Conservation (phyloP, 2,329 filamentous ascomycete genomes). For the Pseudodiploospora longispora region DNA sequence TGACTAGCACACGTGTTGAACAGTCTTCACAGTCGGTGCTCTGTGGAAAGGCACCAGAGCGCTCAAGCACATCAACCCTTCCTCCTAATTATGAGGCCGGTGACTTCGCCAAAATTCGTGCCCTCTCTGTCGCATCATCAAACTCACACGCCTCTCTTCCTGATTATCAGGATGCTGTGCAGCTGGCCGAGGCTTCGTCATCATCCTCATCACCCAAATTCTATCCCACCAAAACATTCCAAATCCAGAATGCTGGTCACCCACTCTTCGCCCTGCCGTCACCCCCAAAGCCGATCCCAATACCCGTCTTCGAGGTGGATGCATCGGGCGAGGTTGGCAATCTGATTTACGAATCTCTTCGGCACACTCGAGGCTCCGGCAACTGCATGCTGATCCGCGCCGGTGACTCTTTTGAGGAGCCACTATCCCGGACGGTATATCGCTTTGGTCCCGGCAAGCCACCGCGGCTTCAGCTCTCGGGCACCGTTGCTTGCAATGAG, state of each 20-base stretch:
- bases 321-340: slow-evolving; percentile 28
- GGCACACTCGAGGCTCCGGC: slow-evolving; percentile 37
- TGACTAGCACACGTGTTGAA: too few species aligned
- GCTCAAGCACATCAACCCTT: slow-evolving; percentile 6
- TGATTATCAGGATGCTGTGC: slow-evolving; percentile 13
- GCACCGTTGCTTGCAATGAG: slow-evolving; percentile 12
- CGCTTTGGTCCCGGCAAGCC: slow-evolving; percentile 46
- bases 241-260: slow-evolving; percentile 41
- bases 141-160: slow-evolving; percentile 21
- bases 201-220: slow-evolving; percentile 23
- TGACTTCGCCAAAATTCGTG: slow-evolving; percentile 16
- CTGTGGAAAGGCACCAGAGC: background rate
- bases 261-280: slow-evolving; percentile 33
- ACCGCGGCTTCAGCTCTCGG: slow-evolving; percentile 33
- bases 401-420: slow-evolving; percentile 22
- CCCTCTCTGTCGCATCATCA: slow-evolving; percentile 16
- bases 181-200: slow-evolving; percentile 7
- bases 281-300: slow-evolving; percentile 28
- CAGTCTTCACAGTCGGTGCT: background rate
- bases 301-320: slow-evolving; percentile 34
- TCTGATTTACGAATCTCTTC: slow-evolving; percentile 43
- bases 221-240: slow-evolving; percentile 34
- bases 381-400: slow-evolving; percentile 39
- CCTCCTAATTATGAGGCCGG: slow-evolving; percentile 21
- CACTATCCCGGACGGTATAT: slow-evolving; percentile 46